Evolutionary conservation across 129 eudicot genomes (phyloP).

Genomic region (Arctium lappa): DNA sequence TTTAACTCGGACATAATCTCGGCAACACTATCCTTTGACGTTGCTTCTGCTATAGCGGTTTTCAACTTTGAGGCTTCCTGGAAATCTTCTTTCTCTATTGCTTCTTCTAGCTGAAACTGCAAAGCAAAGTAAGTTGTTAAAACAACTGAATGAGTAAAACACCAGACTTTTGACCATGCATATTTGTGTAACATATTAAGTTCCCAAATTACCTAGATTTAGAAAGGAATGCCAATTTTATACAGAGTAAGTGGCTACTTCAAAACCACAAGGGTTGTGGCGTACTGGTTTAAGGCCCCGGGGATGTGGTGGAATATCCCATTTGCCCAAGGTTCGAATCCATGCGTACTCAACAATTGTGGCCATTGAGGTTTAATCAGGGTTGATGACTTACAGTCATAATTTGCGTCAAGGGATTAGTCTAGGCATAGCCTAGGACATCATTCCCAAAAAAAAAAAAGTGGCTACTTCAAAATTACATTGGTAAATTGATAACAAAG

Average conservation of each 20-base stretch:
- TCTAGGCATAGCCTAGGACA: too few relatives aligned
- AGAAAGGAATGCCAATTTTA: background rate
- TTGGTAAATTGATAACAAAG: background rate
- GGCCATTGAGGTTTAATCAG: too few relatives aligned
- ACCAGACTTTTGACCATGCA: background rate
- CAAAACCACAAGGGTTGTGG: background rate
- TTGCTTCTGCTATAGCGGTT: slow-evolving; percentile 66
- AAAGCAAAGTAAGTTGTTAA: slow-evolving; percentile 13
- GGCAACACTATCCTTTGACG: slow-evolving; percentile 79
- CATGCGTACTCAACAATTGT: too few relatives aligned
- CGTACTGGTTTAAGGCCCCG: too few relatives aligned
- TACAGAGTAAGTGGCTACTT: background rate
- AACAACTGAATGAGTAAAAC: background rate
- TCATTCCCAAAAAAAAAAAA: too few relatives aligned
- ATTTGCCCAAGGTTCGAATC: too few relatives aligned
- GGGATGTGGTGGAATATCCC: too few relatives aligned
- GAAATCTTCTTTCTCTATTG: slow-evolving; percentile 95
- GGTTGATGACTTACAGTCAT: too few relatives aligned
- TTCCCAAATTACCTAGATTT: background rate
- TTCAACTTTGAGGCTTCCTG: slow-evolving; percentile 88
- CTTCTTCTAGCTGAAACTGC: slow-evolving; percentile 98
- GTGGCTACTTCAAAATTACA: too few relatives aligned
- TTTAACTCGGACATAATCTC: slow-evolving; percentile 80
- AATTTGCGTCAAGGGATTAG: too few relatives aligned
- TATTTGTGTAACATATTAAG: background rate